Evolutionary conservation across 805 yeast genomes (phyloP).

Genomic region (Scheffersomyces coipomensis): DNA sequence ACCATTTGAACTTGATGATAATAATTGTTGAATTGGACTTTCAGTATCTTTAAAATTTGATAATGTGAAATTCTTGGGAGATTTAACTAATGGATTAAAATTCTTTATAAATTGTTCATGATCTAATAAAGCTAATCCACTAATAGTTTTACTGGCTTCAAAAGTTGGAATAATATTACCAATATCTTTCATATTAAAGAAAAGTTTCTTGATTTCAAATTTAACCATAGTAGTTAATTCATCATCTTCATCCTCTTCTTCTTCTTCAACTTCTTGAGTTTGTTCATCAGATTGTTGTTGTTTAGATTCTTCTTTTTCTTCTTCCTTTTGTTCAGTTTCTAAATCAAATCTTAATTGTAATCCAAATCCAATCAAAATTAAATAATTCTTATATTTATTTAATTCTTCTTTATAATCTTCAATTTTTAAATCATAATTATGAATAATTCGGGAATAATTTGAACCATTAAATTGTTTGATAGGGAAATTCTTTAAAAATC

Average conservation of each 20-base stretch:
- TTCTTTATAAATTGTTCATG: conserved; percentile 7
- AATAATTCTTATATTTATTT: conserved; percentile 44
- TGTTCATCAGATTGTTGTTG: conserved; percentile 1
- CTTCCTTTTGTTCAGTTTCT: conserved; percentile 28
- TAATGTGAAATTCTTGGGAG: conserved; percentile 41
- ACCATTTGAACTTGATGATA: conserved; percentile 11
- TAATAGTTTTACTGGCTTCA: conserved; percentile 25
- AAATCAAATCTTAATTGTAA: conserved; percentile 44
- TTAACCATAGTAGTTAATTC: conserved; percentile 34
- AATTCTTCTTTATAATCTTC: conserved; percentile 45
- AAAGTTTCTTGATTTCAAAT: conserved; percentile 29
- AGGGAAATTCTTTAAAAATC: conserved; percentile 29
- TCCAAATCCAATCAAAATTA: conserved; percentile 45
- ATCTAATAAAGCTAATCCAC: conserved; percentile 13
- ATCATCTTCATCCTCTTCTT: conserved; percentile 19
- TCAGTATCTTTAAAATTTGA: conserved; percentile 33
- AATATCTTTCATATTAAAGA: conserved; percentile 28
- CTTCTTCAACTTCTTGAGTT: conserved; percentile 3
- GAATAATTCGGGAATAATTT: conserved; percentile 34
- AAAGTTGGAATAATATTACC: conserved; percentile 34
- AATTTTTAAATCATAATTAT: conserved; percentile 41
- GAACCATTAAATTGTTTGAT: conserved; percentile 18
- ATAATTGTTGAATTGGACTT: conserved; percentile 36
- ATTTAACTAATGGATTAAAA: conserved; percentile 28
- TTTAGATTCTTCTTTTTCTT: not conserved